These are phyloP conservation scores for Pythium sukuiense DNA, from an alignment of 352 stramenopile species.

Conservation along the genomic window DNA sequence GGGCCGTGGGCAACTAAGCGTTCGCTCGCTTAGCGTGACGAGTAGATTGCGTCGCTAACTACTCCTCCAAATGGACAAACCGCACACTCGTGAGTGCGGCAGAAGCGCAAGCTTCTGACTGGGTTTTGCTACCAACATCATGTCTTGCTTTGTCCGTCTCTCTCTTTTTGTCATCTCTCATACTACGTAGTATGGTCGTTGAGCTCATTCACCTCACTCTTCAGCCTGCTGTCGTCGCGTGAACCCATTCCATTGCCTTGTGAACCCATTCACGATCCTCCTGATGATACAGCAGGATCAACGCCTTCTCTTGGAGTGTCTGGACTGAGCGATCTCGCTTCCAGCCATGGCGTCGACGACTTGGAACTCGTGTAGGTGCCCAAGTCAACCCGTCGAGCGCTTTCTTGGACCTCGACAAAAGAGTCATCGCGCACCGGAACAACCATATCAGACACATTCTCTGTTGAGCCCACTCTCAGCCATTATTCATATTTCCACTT, in stretches of 20 bases:
- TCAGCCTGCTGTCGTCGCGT: too few species aligned
- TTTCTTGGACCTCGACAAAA: too few species aligned
- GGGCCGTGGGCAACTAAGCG: slow-evolving; percentile 86
- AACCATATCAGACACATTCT: slow-evolving; percentile 2
- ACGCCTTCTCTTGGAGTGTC: too few species aligned
- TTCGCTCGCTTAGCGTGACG: not conserved
- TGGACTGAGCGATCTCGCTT: too few species aligned
- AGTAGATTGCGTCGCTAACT: not conserved
- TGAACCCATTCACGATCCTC: too few species aligned
- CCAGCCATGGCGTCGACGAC: too few species aligned
- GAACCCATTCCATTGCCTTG: too few species aligned
- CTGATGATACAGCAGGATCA: too few species aligned
- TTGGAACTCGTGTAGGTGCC: too few species aligned
- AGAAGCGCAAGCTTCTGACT: slow-evolving; percentile 13
- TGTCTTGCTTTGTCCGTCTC: not conserved
- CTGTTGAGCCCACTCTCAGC: slow-evolving; percentile 23
- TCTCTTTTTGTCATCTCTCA: not conserved
- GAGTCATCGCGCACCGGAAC: too few species aligned
- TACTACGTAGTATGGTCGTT: not conserved
- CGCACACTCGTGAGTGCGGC: slow-evolving; percentile 5
- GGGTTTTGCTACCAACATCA: slow-evolving; percentile 20
- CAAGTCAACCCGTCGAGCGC: too few species aligned
- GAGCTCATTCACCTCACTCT: too few species aligned
- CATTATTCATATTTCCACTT: slow-evolving; percentile 26
- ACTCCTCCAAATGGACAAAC: not conserved